A percentile compares a stretch with the other conserved stretches of the same genome.
Conservation (phyloP, 2,329 filamentous ascomycete genomes). For the Escovopsis sp. region DNA sequence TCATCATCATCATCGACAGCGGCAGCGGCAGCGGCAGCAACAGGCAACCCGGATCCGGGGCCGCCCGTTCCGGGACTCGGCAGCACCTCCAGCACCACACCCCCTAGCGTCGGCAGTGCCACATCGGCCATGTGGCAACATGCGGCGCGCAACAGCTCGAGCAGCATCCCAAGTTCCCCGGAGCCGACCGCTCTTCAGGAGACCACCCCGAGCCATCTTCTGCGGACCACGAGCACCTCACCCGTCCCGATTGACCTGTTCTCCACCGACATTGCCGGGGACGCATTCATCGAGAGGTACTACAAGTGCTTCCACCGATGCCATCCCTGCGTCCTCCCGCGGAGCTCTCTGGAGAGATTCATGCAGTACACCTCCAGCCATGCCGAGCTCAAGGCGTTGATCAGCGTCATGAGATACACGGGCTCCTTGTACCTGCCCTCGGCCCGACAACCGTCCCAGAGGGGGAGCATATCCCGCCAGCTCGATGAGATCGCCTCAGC, state of each 20-base stretch:
- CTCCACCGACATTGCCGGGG: conserved; percentile 3
- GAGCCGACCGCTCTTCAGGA: too few species aligned
- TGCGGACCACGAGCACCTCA: neutral
- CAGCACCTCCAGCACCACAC: too few species aligned
- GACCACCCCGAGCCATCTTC: too few species aligned
- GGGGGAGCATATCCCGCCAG: neutral
- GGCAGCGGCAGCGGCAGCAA: neutral
- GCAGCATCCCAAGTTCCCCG: too few species aligned
- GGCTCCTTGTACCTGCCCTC: conserved; percentile 18
- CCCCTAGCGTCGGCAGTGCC: too few species aligned
- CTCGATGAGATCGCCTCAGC: conserved; percentile 5
- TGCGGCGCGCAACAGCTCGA: too few species aligned
- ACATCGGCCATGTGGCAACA: too few species aligned
- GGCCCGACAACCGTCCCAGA: conserved; percentile 1
- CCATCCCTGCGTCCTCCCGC: conserved; percentile 17
- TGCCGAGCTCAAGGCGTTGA: conserved; percentile 9
- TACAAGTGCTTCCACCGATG: conserved; percentile 21
- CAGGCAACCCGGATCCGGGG: neutral
- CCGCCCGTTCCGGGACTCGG: neutral
- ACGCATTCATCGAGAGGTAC: conserved; percentile 18
- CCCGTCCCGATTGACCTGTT: conserved; percentile 1
- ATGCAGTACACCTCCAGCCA: conserved; percentile 1
- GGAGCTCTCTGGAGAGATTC: conserved; percentile 6
- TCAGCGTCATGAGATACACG: conserved; percentile 18
- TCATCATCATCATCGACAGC: too few species aligned